Conservation (phyloP, 1,139 yeast genomes). For the Geotrichum siamense region DNA sequence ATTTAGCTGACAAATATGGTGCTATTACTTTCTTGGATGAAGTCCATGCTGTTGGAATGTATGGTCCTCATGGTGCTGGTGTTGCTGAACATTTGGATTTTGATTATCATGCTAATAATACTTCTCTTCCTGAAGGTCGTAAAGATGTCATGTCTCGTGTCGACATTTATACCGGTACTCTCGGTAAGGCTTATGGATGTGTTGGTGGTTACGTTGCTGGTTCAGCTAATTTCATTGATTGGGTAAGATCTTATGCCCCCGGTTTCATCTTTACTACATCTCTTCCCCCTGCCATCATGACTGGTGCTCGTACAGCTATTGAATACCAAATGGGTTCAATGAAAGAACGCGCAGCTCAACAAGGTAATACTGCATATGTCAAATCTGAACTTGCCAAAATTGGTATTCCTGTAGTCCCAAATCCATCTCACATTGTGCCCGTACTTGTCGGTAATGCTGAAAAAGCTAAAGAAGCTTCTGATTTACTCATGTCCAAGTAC, state of each 20-base stretch:
- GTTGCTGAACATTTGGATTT: conserved; percentile 95
- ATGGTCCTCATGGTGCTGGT: conserved; percentile 99
- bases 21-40: conserved; percentile 95
- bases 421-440: conserved; percentile 96
- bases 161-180: conserved; percentile 94
- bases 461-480: conserved; percentile 86
- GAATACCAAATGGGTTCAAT: conserved; percentile 75
- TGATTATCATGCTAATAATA: conserved; percentile 64
- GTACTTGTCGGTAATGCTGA: conserved; percentile 91
- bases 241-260: conserved; percentile 94
- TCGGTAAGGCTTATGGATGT: conserved; percentile 93
- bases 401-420: conserved; percentile 94
- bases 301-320: conserved; percentile 85
- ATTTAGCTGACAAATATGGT: conserved; percentile 93
- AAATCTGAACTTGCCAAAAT: conserved; percentile 59
- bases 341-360: conserved; percentile 76
- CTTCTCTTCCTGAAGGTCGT: conserved; percentile 36
- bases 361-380: conserved; percentile 76
- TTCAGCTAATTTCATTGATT: conserved; percentile 72
- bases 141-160: conserved; percentile 76
- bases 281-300: conserved; percentile 96
- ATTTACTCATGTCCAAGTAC: conserved; percentile 74
- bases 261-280: conserved; percentile 96
- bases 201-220: conserved; percentile 98
- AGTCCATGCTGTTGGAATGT: conserved; percentile 98